phyloP scores from a whole-genome alignment of 1,284 basidiomycete genomes.

The Irpex sp. region DNA sequence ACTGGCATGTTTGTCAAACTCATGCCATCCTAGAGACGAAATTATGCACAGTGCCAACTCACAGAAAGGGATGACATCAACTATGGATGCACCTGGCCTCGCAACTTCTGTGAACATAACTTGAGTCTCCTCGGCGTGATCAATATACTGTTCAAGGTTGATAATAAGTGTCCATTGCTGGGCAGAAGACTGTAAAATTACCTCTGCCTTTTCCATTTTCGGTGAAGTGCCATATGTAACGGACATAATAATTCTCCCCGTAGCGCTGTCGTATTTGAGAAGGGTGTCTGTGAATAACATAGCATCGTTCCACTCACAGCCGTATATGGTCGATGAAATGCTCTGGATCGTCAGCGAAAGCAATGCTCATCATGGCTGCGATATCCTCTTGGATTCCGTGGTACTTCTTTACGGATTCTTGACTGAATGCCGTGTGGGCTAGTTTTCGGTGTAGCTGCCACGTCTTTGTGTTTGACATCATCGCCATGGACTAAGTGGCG shows the following conservation, averaged over 20 bases:
- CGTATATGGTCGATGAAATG: conserved; percentile 2
- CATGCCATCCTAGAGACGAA: not conserved
- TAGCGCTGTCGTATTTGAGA: not conserved
- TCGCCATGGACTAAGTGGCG: not conserved
- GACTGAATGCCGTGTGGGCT: conserved; percentile 2
- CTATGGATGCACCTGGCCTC: conserved; percentile 26
- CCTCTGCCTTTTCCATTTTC: not conserved
- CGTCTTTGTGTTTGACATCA: not conserved
- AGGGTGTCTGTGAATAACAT: not conserved
- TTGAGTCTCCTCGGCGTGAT: conserved; percentile 23
- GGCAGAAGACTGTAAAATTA: not conserved
- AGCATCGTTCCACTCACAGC: not conserved
- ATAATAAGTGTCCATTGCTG: no score
- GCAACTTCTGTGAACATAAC: conserved; percentile 19
- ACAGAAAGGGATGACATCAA: conserved; percentile 27
- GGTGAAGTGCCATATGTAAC: conserved; percentile 10
- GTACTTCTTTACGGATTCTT: conserved; percentile 1
- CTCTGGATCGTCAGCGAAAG: not conserved
- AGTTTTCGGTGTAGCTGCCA: conserved; percentile 1
- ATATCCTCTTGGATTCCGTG: not conserved
- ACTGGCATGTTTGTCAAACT: conserved; percentile 16
- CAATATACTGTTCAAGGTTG: conserved; percentile 16
- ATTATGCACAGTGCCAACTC: not conserved
- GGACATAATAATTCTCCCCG: conserved; percentile 1
- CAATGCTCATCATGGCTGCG: not conserved